phyloP scores from a whole-genome alignment of 208 protist species.

The Leishmania major region DNA sequence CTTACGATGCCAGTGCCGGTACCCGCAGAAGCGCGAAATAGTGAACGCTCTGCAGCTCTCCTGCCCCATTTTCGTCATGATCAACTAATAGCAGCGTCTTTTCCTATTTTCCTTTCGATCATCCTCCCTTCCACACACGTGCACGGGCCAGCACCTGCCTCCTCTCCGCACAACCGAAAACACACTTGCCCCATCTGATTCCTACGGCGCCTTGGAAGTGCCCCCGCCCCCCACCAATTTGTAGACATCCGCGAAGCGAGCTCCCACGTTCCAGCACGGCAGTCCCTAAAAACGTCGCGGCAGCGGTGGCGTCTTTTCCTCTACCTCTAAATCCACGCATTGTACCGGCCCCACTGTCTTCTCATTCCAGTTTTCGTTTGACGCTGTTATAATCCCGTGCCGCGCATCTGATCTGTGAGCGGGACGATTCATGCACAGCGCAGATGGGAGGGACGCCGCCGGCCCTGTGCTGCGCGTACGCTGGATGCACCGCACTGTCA shows the following conservation, averaged over 20 bases:
- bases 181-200: background rate
- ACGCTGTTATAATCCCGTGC: slow-evolving; percentile 53
- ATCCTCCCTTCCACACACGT: background rate
- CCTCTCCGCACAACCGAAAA: too few relatives aligned
- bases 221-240: background rate
- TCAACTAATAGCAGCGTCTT: background rate
- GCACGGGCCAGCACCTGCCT: background rate
- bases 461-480: background rate
- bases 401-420: slow-evolving; percentile 19
- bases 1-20: background rate
- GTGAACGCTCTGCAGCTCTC: background rate
- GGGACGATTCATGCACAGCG: slow-evolving; percentile 63
- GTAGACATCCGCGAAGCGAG: background rate
- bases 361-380: background rate
- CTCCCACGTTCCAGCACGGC: too few relatives aligned
- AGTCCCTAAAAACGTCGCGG: background rate
- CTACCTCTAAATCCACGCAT: background rate
- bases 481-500: background rate
- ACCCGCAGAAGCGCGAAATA: background rate
- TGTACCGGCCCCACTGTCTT: accelerated
- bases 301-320: background rate
- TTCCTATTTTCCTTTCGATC: background rate
- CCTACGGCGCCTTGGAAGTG: background rate
- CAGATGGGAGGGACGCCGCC: slow-evolving; percentile 14
- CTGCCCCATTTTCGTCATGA: background rate